phyloP scores from a whole-genome alignment of 2,329 filamentous ascomycete genomes.

The Didymosphaeria variabile region DNA sequence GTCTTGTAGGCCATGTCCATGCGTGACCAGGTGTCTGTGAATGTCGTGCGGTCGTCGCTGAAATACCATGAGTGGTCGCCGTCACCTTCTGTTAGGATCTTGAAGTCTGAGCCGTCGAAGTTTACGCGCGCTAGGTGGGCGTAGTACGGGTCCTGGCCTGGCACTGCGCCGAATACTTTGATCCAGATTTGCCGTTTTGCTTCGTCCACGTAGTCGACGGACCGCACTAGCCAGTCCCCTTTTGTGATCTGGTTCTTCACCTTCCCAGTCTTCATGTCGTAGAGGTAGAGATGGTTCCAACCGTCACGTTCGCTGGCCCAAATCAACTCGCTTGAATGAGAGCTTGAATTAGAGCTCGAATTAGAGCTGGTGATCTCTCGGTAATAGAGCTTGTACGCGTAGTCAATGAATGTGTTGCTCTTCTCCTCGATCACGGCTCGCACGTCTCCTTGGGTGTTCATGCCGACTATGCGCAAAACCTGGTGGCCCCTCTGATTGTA shows the following conservation, averaged over 20 bases:
- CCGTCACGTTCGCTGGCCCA: slow-evolving; percentile 39
- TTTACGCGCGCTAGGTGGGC: slow-evolving; percentile 37
- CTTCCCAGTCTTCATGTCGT: slow-evolving; percentile 44
- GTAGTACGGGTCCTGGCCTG: slow-evolving; percentile 36
- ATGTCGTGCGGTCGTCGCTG: slow-evolving; percentile 24
- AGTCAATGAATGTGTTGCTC: slow-evolving; percentile 36
- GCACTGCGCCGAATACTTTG: slow-evolving; percentile 31
- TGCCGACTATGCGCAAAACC: slow-evolving; percentile 32
- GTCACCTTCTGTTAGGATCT: slow-evolving; percentile 35
- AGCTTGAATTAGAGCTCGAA: slow-evolving; percentile 24
- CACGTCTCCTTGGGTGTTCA: slow-evolving; percentile 30
- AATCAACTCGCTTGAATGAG: slow-evolving; percentile 30
- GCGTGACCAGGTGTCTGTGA: slow-evolving; percentile 37
- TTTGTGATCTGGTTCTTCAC: slow-evolving; percentile 49
- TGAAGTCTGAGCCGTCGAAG: slow-evolving; percentile 38
- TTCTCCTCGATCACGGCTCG: slow-evolving; percentile 34
- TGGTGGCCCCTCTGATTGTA: slow-evolving; percentile 37
- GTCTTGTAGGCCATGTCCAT: slow-evolving; percentile 34
- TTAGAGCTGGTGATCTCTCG: slow-evolving; percentile 21
- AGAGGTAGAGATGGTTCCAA: slow-evolving; percentile 42
- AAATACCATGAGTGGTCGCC: slow-evolving; percentile 32
- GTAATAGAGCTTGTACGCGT: slow-evolving; percentile 28
- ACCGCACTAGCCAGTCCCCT: slow-evolving; percentile 47
- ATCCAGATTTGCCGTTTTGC: slow-evolving; percentile 31
- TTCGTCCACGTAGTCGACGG: slow-evolving; percentile 35